These are phyloP conservation scores for Colletotrichum paranaense DNA, from an alignment of 2,329 filamentous ascomycete genomes.

Conservation along the genomic window DNA sequence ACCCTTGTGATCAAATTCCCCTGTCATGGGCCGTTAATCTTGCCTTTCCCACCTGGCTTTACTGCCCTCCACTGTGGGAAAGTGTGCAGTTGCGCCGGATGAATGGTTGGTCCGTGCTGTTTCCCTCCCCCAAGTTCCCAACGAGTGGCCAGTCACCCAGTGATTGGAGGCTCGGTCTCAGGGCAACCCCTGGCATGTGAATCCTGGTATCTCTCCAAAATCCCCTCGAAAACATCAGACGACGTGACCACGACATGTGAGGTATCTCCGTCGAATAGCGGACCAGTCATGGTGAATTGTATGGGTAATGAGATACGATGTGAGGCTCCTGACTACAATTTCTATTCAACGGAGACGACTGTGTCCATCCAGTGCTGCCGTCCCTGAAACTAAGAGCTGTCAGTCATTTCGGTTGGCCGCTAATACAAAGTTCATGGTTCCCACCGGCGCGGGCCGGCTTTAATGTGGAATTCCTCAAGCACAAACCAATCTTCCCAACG, in stretches of 20 bases:
- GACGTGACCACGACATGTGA: slow-evolving; percentile 26
- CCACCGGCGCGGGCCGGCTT: slow-evolving; percentile 29
- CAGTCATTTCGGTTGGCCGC: background rate
- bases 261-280: background rate
- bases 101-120: slow-evolving; percentile 29
- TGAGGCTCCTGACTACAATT: too few species aligned
- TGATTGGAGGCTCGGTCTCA: slow-evolving; percentile 15
- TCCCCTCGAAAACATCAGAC: slow-evolving; percentile 22
- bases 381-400: slow-evolving; percentile 5
- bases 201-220: slow-evolving; percentile 8
- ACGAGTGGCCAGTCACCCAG: slow-evolving; percentile 1
- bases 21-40: slow-evolving; percentile 34
- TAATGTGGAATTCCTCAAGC: slow-evolving; percentile 5
- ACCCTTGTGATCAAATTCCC: slow-evolving; percentile 34
- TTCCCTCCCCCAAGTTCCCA: background rate
- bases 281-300: background rate
- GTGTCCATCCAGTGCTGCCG: background rate
- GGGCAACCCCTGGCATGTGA: slow-evolving; percentile 35
- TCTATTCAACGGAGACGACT: background rate
- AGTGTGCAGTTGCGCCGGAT: slow-evolving; percentile 31
- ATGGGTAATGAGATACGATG: background rate
- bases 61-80: background rate
- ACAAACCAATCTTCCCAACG: background rate
- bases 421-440: background rate
- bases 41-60: slow-evolving; percentile 22